Conservation (phyloP, 2,329 filamentous ascomycete genomes). For the Claviceps purpurea region DNA sequence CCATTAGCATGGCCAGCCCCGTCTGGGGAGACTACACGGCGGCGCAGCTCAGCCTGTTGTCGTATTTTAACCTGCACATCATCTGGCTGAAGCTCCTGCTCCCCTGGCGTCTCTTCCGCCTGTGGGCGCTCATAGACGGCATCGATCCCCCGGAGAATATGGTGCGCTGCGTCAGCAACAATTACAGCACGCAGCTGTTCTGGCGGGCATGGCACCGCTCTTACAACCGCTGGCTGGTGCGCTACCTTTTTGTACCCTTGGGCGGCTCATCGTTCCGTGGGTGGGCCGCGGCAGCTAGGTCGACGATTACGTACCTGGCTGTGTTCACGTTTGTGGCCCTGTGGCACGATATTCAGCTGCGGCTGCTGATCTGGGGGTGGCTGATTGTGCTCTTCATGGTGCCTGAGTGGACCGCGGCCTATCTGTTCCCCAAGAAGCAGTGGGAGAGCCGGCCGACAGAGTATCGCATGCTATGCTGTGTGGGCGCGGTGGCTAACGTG, state of each 20-base stretch:
- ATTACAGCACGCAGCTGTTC: slow-evolving; percentile 81
- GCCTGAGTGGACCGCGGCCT: slow-evolving; percentile 63
- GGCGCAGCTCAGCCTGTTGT: slow-evolving; percentile 76
- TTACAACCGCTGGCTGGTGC: slow-evolving; percentile 87
- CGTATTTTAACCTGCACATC: slow-evolving; percentile 90
- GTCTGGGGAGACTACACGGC: slow-evolving; percentile 76
- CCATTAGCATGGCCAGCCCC: slow-evolving; percentile 71
- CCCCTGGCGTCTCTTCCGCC: slow-evolving; percentile 94
- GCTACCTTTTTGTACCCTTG: slow-evolving; percentile 87
- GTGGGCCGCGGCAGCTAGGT: slow-evolving; percentile 35
- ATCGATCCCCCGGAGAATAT: slow-evolving; percentile 97
- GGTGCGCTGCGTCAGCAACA: slow-evolving; percentile 90
- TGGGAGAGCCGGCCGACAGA: slow-evolving; percentile 57
- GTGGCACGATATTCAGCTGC: slow-evolving; percentile 93
- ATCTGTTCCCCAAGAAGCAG: slow-evolving; percentile 57
- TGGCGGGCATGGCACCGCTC: slow-evolving; percentile 95
- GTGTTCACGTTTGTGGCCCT: slow-evolving; percentile 96
- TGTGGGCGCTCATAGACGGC: slow-evolving; percentile 86
- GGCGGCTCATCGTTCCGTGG: slow-evolving; percentile 51
- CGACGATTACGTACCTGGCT: slow-evolving; percentile 61
- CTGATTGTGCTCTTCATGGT: slow-evolving; percentile 87
- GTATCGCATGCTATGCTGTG: slow-evolving; percentile 68
- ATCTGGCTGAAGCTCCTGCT: slow-evolving; percentile 97
- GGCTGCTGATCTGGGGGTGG: slow-evolving; percentile 92
- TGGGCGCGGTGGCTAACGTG: slow-evolving; percentile 71